Evolutionary conservation across 441 rosid genomes (phyloP), one percentile per base, ranked within the genome.

Genomic region (Croton laevigatus): DNA sequence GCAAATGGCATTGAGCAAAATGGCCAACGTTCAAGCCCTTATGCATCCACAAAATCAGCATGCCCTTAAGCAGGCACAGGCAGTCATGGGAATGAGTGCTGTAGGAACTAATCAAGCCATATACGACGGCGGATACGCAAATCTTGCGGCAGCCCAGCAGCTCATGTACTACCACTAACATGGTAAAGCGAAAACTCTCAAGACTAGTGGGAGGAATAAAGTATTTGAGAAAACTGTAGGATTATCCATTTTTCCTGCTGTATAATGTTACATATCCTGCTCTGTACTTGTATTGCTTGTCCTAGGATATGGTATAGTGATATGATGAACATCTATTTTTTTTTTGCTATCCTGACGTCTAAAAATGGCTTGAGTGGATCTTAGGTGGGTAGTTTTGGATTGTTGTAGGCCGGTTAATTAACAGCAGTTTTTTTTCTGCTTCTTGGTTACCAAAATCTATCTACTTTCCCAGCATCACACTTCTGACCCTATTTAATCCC

Each of bases 21-120:
- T 83, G 84, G 87, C 73, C 0, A 80, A 86, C 19, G 82, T 80
- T 71, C 88, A 82, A 70, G 83, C 89, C 7, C 68, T 90, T 63
- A 78, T 90, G 92, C 89, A 85, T 73, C 89, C 90, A 0, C 94
- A 88, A 72, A 79, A 77, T 37, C 97, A 88, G 71, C 89, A 83
- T 65, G 83, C 86, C 65, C 86, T 86, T 42, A 91, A 86, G 75
- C 94, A 85, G 73, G 86, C 86, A 40, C 94, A 85, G 73, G 86
- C 86, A 40, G 83, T 83, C 49, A 80, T 83, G 84, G 91, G 88
- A 60, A 84, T 85, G 81, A 87, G 86, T 49, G 82, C 74, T 37
- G 87, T 82, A 27, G 89, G 89, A 66, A 79, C 77, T 63, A 85
- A 81, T 68, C 96, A 84, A 80, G 85, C 86, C 8, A 82, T 90